phyloP scores from a whole-genome alignment of 208 protist species.

The Trichomonas vaginalis region DNA sequence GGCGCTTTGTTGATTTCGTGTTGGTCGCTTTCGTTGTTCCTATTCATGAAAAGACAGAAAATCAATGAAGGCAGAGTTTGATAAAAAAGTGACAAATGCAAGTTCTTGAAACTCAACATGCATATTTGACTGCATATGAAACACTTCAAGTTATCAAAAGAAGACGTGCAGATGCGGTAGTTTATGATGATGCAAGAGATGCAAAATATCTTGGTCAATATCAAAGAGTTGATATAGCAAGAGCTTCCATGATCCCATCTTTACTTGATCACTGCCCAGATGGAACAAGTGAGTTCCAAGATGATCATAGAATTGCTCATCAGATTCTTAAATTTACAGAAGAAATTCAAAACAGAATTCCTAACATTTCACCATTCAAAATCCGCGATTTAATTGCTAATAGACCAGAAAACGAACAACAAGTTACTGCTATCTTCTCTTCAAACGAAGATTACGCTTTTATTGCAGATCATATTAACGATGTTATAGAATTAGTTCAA shows the following conservation, averaged over 20 bases:
- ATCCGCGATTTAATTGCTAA: neutral
- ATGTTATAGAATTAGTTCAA: neutral
- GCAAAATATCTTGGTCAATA: neutral
- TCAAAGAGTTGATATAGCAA: neutral
- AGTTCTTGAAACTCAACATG: slow-evolving; percentile 2
- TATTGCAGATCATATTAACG: neutral
- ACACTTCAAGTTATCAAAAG: neutral
- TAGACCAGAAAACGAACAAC: neutral
- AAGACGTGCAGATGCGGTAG: neutral
- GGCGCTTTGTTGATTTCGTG: too few relatives aligned
- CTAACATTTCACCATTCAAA: neutral
- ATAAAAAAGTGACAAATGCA: slow-evolving; percentile 1
- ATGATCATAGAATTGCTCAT: neutral
- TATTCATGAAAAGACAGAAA: too few relatives aligned
- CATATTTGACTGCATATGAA: neutral
- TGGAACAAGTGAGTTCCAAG: neutral
- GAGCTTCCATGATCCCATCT: neutral
- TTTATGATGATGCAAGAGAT: neutral
- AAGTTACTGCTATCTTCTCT: neutral
- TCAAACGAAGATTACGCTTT: neutral
- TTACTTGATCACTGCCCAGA: neutral
- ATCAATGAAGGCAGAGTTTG: too few relatives aligned
- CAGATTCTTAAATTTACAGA: neutral
- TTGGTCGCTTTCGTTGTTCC: too few relatives aligned
- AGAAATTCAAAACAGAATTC: neutral